Evolutionary conservation across 306 rosid genomes (phyloP), one percentile per base, ranked within the genome.

Genomic region (Quercus robur): DNA sequence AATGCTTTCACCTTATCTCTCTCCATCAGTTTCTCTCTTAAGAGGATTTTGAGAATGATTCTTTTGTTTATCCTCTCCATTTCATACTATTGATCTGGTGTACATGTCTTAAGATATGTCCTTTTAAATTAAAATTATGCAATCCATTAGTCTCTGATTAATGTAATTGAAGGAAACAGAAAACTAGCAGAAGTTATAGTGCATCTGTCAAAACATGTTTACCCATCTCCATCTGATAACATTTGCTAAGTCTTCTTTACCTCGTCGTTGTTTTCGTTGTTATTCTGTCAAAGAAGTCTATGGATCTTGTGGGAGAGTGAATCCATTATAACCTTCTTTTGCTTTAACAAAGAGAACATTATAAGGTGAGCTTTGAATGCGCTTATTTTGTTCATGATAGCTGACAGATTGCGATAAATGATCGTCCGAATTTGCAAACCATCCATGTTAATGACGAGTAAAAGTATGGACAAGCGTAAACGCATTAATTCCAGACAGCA

Each of bases 311-410:
- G 87, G 0, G 97, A 84, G 44, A 94, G 66, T 0, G 97, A 88
- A 12, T 75, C 89, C 84, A 94, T 41, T 4, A 94, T 58, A 21
- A 88, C 62, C 73, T 86, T 92, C 87, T 86, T 94, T 85, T 88
- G 87, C 90, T 81, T 91, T 84, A 92, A 70, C n/a, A 92, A 77
- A 1, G 98, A 91, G 78, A 92, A 85, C 88, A 94, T 84, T 31
- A 91, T 57, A 63, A 94, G 81, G 56, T 97, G 97, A 8, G 94
- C 90, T 82, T 85, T 91, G 25, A 84, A 81, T 33, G 92, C 84
- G 19, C 85, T 88, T 70, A 92, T 83, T 77, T 89, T 89, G 75
- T 84, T 79, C 85, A 85, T 93, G 81, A 91, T 38, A 25, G 96
- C 90, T 78, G 41, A 35, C 8, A 6, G 41, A 35, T 35, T 35